Evolutionary conservation across 805 yeast species (phyloP).

Genomic region (Brettanomyces naardenensis): DNA sequence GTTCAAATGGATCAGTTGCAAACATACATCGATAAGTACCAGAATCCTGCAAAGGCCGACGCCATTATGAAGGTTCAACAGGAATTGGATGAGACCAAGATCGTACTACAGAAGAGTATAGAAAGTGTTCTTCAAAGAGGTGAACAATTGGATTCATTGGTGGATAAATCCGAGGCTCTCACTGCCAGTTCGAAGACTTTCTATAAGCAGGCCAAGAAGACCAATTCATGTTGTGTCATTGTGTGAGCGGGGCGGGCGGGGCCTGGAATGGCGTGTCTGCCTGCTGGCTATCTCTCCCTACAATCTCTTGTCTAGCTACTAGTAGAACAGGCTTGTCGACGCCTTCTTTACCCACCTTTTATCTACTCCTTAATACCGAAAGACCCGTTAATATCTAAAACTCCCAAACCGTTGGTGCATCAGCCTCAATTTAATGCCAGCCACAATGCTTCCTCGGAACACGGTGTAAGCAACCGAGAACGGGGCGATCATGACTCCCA

Average conservation of each 20-base stretch:
- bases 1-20: slow-evolving; percentile 56
- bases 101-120: slow-evolving; percentile 91
- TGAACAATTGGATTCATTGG: slow-evolving; percentile 88
- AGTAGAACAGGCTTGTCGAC: slow-evolving; percentile 4
- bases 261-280: no score
- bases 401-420: no score
- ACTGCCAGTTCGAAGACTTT: slow-evolving; percentile 86
- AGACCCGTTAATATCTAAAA: no score
- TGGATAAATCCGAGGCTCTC: slow-evolving; percentile 91
- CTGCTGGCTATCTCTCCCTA: no score
- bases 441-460: no score
- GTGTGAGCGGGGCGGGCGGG: slow-evolving; percentile 34
- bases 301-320: slow-evolving; percentile 1
- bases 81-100: slow-evolving; percentile 95
- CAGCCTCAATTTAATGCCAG: no score
- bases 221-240: slow-evolving; percentile 81
- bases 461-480: no score
- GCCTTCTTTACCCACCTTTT: no score
- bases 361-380: no score
- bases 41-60: slow-evolving; percentile 96
- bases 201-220: slow-evolving; percentile 94
- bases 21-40: slow-evolving; percentile 71
- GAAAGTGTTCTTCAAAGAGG: slow-evolving; percentile 94
- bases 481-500: no score
- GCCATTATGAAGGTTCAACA: slow-evolving; percentile 95